A percentile compares a stretch with the other conserved stretches of the same genome.
phyloP scores from a whole-genome alignment of 2,329 filamentous ascomycete species.

The Colletotrichum coccodes region DNA sequence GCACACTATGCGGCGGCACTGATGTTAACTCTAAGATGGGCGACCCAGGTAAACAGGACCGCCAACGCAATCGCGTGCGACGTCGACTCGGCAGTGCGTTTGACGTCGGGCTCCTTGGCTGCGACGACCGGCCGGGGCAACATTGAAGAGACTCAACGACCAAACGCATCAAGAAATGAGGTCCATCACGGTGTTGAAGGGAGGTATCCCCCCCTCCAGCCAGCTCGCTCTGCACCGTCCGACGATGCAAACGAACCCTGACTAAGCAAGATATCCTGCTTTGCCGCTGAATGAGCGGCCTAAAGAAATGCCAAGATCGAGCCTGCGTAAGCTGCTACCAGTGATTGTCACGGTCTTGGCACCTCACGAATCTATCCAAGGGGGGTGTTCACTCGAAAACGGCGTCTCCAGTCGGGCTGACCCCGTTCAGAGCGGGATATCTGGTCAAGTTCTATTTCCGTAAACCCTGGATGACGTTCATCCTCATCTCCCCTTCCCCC shows the following conservation, averaged over 20 bases:
- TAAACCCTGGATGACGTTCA: conserved; percentile 2
- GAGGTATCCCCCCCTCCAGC: background rate
- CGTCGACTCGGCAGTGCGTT: background rate
- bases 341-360: background rate
- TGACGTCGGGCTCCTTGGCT: background rate
- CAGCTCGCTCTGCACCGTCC: background rate
- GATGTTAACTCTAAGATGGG: background rate
- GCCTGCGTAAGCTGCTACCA: background rate
- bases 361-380: background rate
- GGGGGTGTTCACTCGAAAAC: background rate
- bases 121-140: background rate
- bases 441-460: conserved; percentile 5
- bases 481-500: background rate
- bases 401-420: background rate
- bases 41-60: background rate
- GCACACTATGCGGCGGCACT: background rate
- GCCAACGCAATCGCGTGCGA: background rate
- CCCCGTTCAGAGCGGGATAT: background rate
- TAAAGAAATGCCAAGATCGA: background rate
- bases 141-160: background rate
- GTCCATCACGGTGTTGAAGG: too few species aligned
- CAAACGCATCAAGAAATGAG: background rate
- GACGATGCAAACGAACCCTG: background rate
- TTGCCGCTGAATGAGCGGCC: conserved; percentile 12
- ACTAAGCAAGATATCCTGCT: background rate